Base-by-base conservation (phyloP, 2,329 filamentous ascomycete genomes). In the Trichoderma semiorbis region DNA sequence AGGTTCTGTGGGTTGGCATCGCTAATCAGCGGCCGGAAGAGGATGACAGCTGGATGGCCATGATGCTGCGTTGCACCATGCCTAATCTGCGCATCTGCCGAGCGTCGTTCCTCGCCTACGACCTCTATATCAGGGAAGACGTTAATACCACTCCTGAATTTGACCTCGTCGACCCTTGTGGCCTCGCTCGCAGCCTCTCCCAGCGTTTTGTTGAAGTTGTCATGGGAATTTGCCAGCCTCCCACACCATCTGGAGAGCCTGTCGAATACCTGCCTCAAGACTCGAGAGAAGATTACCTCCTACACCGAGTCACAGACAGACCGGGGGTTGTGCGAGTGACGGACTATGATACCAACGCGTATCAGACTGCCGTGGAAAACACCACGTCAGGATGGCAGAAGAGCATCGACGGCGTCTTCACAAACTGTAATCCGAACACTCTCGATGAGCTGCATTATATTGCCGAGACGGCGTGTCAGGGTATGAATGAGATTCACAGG, bases 171-270 rank as follows among this genome's bases (percentile, higher is more conserved):
- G 84, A 86, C 72, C 84, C 84, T 7, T 81, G 81, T 67, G 79
- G 81, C 2, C 78, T 84, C 28, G 78, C 78, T 12, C 80, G 84
- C 53, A 79, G 77, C 70, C 69, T 85, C 24, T 82, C 83, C 26
- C 82, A 85, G 75, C 83, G 84, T 63, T 85, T 85, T 72, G 83
- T 85, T 69, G 84, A 85, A 73, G 82, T 85, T 5, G 81, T 80
- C 39, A 80, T 76, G 72, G 84, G 84, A 32, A 75, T 83, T 39
- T 73, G 76, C 60, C 84, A 85, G 72, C 82, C 83, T 18, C 74
- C 76, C 26, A 74, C 76, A 21, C 75, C 78, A 1, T 76, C 77
- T 3, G 80, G 81, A 26, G 76, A 80, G 7, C 74, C 78, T 1
- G 76, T 83, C 7, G 77, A 79, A 36, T 84, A 82, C 72, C 73